Conservation (phyloP, 768 basidiomycete genomes). For the Glaciozyma antarctica region DNA sequence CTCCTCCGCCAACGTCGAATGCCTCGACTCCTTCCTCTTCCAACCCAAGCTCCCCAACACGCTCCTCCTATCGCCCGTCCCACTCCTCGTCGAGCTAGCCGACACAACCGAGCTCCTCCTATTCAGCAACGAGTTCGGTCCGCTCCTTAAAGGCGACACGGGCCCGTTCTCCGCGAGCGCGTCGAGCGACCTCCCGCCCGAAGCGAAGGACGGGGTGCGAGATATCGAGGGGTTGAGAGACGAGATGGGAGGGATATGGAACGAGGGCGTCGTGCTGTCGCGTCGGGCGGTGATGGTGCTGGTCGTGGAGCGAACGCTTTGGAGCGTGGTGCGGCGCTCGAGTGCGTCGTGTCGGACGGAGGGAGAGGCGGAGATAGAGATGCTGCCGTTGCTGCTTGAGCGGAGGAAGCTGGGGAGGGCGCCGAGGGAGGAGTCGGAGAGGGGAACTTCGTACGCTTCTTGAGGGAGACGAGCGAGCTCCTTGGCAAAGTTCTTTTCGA, state of each 20-base stretch:
- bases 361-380: conserved; percentile 1
- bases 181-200: not conserved
- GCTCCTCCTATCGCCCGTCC: not conserved
- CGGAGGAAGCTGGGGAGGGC: not conserved
- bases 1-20: not conserved
- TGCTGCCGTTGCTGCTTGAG: not conserved
- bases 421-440: not conserved
- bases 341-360: not conserved
- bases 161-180: not conserved
- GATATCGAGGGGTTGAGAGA: not conserved
- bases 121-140: not conserved
- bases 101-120: not conserved
- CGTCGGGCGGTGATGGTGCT: not conserved
- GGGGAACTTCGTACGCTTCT: conserved; percentile 1
- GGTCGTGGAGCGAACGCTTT: not conserved
- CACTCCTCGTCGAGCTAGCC: not conserved
- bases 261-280: not conserved
- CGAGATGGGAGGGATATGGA: not conserved
- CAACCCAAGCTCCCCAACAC: not conserved
- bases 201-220: not conserved
- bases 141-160: not conserved
- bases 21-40: not conserved
- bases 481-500: conserved; percentile 30
- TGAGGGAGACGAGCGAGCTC: conserved; percentile 30
- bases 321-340: not conserved